These are phyloP conservation scores for Pyricularia pennisetigena DNA, from an alignment of 2,329 filamentous ascomycete genomes.

Conservation along the genomic window DNA sequence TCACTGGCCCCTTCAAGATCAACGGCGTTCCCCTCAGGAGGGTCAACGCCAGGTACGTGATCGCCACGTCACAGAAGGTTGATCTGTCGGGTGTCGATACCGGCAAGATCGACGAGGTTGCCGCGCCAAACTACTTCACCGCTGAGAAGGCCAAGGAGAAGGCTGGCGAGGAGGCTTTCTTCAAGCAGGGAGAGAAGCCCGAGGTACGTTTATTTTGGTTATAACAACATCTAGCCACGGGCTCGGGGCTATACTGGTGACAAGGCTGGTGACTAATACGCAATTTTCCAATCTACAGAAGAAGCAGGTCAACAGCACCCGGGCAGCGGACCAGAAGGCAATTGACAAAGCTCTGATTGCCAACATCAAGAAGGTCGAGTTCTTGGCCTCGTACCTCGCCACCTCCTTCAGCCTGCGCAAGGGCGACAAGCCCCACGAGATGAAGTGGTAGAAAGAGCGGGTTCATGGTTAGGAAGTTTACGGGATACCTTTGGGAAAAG, in stretches of 20 bases:
- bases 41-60: slow-evolving; percentile 89
- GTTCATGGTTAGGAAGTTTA: slow-evolving; percentile 14
- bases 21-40: slow-evolving; percentile 97
- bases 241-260: not conserved
- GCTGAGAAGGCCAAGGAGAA: slow-evolving; percentile 93
- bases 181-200: slow-evolving; percentile 97
- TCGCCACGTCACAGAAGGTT: slow-evolving; percentile 79
- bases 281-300: slow-evolving; percentile 50
- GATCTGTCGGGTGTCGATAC: slow-evolving; percentile 78
- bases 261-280: not conserved
- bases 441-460: slow-evolving; percentile 76
- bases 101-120: slow-evolving; percentile 76
- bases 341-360: slow-evolving; percentile 93
- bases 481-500: slow-evolving; percentile 2
- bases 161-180: slow-evolving; percentile 96
- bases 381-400: slow-evolving; percentile 87
- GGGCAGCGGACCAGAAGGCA: slow-evolving; percentile 95
- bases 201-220: slow-evolving; percentile 56
- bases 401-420: slow-evolving; percentile 97
- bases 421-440: slow-evolving; percentile 99
- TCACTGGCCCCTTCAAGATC: slow-evolving; percentile 99
- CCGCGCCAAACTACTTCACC: slow-evolving; percentile 84
- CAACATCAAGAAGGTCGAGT: slow-evolving; percentile 96
- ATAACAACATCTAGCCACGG: not conserved
- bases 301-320: slow-evolving; percentile 89